Percentiles rank a stretch among this genome's conserved stretches.
These are phyloP conservation scores for Didymella exigua DNA, from an alignment of 2,329 filamentous ascomycete genomes.

Conservation along the genomic window DNA sequence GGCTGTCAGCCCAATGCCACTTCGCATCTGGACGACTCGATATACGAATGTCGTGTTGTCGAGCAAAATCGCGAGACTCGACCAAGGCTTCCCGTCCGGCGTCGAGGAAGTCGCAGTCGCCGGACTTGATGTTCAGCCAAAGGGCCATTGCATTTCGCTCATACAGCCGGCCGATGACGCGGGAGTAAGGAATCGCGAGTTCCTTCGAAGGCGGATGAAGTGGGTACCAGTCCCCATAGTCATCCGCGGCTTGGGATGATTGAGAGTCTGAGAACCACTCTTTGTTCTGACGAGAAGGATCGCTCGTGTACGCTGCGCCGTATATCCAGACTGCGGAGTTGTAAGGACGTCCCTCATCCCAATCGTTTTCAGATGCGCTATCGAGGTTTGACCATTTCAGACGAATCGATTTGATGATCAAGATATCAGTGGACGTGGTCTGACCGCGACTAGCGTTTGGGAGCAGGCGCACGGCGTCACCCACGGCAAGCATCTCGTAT, in stretches of 20 bases:
- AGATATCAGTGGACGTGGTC: constrained; percentile 54
- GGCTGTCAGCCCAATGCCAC: constrained; percentile 65
- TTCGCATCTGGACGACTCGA: constrained; percentile 38
- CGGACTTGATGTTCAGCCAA: constrained; percentile 47
- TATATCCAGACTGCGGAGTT: constrained; percentile 55
- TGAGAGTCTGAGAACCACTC: constrained; percentile 24
- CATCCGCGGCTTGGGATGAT: constrained; percentile 31
- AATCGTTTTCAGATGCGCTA: constrained; percentile 52
- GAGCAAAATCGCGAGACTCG: constrained; percentile 56
- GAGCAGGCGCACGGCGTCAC: constrained; percentile 60
- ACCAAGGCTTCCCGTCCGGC: constrained; percentile 55
- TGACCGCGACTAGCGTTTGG: constrained; percentile 25
- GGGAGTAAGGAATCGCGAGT: constrained; percentile 56
- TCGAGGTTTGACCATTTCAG: constrained; percentile 58
- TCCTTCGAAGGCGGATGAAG: constrained; percentile 50
- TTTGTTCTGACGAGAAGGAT: constrained; percentile 42
- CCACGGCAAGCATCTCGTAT: constrained; percentile 59
- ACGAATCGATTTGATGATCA: constrained; percentile 60
- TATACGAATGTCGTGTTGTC: constrained; percentile 57
- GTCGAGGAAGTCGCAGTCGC: constrained; percentile 36
- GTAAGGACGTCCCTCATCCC: constrained; percentile 54
- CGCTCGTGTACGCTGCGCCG: constrained; percentile 56
- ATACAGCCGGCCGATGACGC: constrained; percentile 61
- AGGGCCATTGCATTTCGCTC: constrained; percentile 57
- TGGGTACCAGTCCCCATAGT: constrained; percentile 60